Base-by-base conservation (phyloP, 495 filamentous ascomycete genomes). In the Tetracladium setigerum region DNA sequence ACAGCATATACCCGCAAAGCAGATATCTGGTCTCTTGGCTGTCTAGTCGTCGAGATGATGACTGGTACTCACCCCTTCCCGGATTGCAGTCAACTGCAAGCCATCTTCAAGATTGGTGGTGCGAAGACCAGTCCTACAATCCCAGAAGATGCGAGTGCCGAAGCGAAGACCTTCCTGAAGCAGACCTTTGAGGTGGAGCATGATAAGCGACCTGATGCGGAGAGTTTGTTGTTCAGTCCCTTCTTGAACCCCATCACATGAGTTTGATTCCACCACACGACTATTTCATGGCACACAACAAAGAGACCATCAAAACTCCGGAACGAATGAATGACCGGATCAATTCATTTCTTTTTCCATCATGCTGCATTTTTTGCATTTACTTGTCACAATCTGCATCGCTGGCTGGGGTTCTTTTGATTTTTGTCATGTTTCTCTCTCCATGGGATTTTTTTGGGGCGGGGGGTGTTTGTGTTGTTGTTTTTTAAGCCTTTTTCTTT, bases 1-100 rank as follows among this genome's bases (percentile, higher is more conserved):
- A 96, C 91, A 1, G 87, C 88, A 0, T 95, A 99, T 63, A 97
- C 92, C 0, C 89, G 91, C 62, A 99, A 99, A 68, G 92, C 94
- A n/a, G 92, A 99, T 62, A 97, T 99, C 60, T 99, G 92, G 92
- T 94, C 87, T 45, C 74, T 99, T 30, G 92, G 92, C 17, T 99
- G 92, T 64, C 69, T 99, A 15, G 85, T 99, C 38, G 92, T 99
- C 22, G 92, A 99, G 67, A 99, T 99, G 92, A 94, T 99, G 70
- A 97, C 90, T 13, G 92, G 92, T 33, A 82, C 78, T 24, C 92
- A 99, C 61, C 92, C 92, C 12, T 96, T 95, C 76, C 92, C 92
- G 0, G 90, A 96, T 67, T 95, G 89, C 67, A 91, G 86, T 38
- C 92, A 99, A 67, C 68, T 99, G 52, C 92, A 97, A 62, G 92